Conservation (phyloP, 139 green algal species). For the Micractinium sp. region DNA sequence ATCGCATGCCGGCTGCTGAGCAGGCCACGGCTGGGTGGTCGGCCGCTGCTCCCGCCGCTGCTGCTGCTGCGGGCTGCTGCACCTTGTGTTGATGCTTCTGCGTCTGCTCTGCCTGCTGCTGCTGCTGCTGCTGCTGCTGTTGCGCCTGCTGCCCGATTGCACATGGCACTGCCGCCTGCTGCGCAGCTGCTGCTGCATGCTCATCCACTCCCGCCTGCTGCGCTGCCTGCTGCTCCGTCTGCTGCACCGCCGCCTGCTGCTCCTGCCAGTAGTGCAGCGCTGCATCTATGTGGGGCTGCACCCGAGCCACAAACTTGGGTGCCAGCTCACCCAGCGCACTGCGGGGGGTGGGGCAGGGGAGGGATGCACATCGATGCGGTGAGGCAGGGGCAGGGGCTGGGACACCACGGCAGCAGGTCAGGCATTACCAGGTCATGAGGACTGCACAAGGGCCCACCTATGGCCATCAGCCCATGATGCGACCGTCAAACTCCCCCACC, state of each 20-base stretch:
- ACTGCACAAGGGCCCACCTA: background rate
- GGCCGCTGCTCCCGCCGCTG: background rate
- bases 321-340: constrained; percentile 39
- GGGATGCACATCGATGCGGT: background rate
- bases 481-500: no score
- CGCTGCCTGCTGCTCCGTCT: background rate
- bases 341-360: background rate
- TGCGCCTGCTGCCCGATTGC: background rate
- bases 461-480: background rate
- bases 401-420: no score
- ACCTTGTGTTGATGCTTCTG: background rate
- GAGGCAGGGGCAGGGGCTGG: background rate
- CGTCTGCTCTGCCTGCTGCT: background rate
- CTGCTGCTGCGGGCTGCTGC: background rate
- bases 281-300: constrained; percentile 30
- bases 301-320: constrained; percentile 42
- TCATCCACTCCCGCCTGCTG: background rate
- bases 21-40: background rate
- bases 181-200: background rate
- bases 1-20: background rate
- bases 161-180: background rate
- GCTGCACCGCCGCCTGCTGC: background rate
- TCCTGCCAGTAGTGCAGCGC: constrained; percentile 33
- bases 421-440: background rate
- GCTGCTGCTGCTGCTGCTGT: background rate